Conservation (phyloP, 345 rosid species). For the Conringia planisiliqua region DNA sequence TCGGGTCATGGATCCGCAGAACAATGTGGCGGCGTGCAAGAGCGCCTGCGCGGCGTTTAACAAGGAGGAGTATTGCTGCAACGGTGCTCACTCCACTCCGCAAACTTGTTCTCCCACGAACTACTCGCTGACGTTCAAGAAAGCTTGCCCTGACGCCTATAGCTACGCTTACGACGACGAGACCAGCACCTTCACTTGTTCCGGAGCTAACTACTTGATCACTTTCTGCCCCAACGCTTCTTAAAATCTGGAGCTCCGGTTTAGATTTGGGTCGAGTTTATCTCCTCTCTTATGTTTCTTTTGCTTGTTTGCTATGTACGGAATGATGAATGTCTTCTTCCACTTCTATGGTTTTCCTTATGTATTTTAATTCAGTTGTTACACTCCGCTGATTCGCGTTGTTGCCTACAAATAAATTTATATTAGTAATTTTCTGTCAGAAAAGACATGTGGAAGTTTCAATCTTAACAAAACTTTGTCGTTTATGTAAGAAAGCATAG, state of each 20-base stretch:
- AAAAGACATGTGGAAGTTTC: no score
- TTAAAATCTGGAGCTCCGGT: not conserved
- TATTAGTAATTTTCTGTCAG: no score
- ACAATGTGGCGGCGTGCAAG: conserved; percentile 61
- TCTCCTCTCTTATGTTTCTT: not conserved
- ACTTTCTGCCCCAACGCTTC: conserved; percentile 38
- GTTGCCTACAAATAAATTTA: not conserved
- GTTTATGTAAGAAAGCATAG: no score
- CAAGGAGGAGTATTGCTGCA: conserved; percentile 68
- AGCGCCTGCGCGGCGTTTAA: conserved; percentile 86
- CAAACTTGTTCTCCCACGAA: conserved; percentile 66
- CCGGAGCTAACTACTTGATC: conserved; percentile 41
- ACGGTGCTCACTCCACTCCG: conserved; percentile 64
- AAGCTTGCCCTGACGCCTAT: conserved; percentile 48
- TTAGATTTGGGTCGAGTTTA: not conserved
- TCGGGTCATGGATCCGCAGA: conserved; percentile 38
- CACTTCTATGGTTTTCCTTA: not conserved
- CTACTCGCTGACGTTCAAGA: conserved; percentile 65
- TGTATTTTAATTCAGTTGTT: not conserved
- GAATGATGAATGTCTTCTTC: conserved; percentile 4
- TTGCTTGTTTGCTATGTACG: not conserved
- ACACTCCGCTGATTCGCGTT: not conserved
- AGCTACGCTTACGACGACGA: conserved; percentile 61
- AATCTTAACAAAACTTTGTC: no score
- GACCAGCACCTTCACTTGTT: conserved; percentile 52